Evolutionary conservation across 306 rosid genomes (phyloP).

Genomic region (Begonia loranthoides): DNA sequence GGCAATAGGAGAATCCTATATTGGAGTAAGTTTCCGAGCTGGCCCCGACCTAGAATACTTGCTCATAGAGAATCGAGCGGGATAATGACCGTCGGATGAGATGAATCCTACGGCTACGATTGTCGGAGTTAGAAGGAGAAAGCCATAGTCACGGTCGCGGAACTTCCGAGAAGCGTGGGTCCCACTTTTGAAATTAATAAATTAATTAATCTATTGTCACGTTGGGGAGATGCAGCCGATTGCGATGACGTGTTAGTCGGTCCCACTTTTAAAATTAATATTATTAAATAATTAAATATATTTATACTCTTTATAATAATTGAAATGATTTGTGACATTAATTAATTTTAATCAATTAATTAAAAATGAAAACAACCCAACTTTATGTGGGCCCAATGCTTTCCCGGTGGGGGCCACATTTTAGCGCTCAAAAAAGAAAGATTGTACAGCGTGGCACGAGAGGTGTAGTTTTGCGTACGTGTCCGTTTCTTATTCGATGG

Average conservation of each 20-base stretch:
- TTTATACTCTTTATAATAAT: too few species aligned
- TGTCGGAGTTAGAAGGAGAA: neutral
- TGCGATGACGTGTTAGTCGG: conserved; percentile 40
- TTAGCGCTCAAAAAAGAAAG: too few species aligned
- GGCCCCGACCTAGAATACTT: neutral
- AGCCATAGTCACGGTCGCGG: neutral
- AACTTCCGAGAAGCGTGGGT: conserved; percentile 25
- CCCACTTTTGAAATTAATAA: conserved; percentile 16
- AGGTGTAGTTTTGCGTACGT: too few species aligned
- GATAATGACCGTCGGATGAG: neutral
- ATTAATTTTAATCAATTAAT: neutral
- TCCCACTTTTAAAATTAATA: conserved; percentile 18
- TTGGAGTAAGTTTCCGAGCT: neutral
- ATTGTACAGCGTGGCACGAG: too few species aligned
- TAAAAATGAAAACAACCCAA: neutral
- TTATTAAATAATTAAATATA: too few species aligned
- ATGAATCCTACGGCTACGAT: neutral
- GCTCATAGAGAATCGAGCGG: neutral
- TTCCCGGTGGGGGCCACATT: too few species aligned
- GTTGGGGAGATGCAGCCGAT: conserved; percentile 54
- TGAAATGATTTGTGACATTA: neutral
- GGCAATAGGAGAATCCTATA: conserved; percentile 15
- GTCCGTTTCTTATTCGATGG: too few species aligned
- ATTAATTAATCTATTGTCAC: conserved; percentile 76
- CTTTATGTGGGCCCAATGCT: neutral